Conservation (phyloP, 2,329 filamentous ascomycete genomes). For the Pseudogymnoascus sp. region DNA sequence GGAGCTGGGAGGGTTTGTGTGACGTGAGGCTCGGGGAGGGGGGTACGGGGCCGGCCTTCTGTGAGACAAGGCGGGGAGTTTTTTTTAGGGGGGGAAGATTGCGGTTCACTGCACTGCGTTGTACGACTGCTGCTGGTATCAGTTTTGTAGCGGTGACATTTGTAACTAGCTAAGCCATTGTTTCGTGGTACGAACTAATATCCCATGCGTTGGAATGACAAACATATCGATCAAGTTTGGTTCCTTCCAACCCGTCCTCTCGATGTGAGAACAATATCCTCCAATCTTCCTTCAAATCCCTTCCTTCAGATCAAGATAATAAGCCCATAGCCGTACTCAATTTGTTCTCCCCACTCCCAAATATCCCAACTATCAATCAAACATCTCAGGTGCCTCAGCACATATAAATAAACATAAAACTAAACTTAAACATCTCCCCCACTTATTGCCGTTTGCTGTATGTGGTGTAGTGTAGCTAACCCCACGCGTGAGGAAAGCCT, state of each 20-base stretch:
- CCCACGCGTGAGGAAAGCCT: background rate
- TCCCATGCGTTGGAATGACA: background rate
- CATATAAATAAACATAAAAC: constrained; percentile 2
- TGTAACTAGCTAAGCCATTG: background rate
- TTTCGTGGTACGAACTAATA: background rate
- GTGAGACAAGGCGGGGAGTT: background rate
- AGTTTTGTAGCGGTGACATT: background rate
- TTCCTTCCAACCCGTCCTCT: background rate
- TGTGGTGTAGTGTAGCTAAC: background rate
- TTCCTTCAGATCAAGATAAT: background rate
- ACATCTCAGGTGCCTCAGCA: background rate
- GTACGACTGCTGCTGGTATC: background rate
- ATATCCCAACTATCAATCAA: background rate
- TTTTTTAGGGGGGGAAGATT: background rate
- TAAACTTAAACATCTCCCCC: background rate
- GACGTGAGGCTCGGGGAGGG: background rate
- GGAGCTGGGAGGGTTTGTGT: background rate
- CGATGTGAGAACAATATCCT: background rate
- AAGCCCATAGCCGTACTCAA: background rate
- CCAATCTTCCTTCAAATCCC: background rate
- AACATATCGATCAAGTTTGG: background rate
- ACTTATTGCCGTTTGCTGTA: background rate
- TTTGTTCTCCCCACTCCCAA: background rate
- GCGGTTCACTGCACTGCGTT: background rate
- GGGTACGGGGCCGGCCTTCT: background rate